These are phyloP conservation scores for Boletus subluridellus DNA, from an alignment of 1,284 basidiomycete species.

Conservation along the genomic window DNA sequence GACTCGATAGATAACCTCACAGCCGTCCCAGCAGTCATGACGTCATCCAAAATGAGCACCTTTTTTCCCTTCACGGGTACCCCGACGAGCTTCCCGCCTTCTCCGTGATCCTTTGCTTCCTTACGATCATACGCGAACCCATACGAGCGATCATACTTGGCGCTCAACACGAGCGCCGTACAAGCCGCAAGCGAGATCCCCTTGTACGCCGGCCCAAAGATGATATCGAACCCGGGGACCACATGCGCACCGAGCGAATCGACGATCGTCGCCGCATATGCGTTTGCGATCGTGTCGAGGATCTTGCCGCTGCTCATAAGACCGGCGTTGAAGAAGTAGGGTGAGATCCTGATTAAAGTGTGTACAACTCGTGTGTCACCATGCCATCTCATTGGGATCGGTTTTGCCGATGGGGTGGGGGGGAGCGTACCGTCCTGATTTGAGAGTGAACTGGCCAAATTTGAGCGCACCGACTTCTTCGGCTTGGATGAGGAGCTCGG, in stretches of 20 bases:
- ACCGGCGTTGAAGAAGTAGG: slow-evolving; percentile 97
- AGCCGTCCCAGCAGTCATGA: slow-evolving; percentile 95
- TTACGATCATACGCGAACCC: slow-evolving; percentile 93
- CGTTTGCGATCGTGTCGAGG: slow-evolving; percentile 75
- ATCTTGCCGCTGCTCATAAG: slow-evolving; percentile 83
- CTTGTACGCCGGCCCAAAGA: slow-evolving; percentile 98
- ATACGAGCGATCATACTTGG: slow-evolving; percentile 63
- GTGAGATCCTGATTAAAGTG: slow-evolving; percentile 60
- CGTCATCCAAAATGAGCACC: slow-evolving; percentile 92
- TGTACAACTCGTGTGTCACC: not conserved
- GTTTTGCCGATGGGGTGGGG: not conserved
- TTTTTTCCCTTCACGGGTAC: slow-evolving; percentile 73
- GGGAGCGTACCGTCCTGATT: slow-evolving; percentile 81
- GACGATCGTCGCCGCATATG: slow-evolving; percentile 81
- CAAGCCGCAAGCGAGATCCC: slow-evolving; percentile 93
- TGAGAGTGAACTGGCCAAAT: slow-evolving; percentile 88
- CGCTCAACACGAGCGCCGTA: slow-evolving; percentile 75
- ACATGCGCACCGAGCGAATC: slow-evolving; percentile 42
- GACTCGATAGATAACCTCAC: slow-evolving; percentile 78
- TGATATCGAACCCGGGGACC: slow-evolving; percentile 77
- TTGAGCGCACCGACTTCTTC: slow-evolving; percentile 68
- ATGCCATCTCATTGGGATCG: not conserved
- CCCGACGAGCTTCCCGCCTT: slow-evolving; percentile 93
- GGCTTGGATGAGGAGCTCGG: slow-evolving; percentile 46
- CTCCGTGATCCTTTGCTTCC: slow-evolving; percentile 94